A percentile compares a stretch with the other conserved stretches of the same genome.
phyloP scores from a whole-genome alignment of 768 basidiomycete species.

The Lentinula boryana region DNA sequence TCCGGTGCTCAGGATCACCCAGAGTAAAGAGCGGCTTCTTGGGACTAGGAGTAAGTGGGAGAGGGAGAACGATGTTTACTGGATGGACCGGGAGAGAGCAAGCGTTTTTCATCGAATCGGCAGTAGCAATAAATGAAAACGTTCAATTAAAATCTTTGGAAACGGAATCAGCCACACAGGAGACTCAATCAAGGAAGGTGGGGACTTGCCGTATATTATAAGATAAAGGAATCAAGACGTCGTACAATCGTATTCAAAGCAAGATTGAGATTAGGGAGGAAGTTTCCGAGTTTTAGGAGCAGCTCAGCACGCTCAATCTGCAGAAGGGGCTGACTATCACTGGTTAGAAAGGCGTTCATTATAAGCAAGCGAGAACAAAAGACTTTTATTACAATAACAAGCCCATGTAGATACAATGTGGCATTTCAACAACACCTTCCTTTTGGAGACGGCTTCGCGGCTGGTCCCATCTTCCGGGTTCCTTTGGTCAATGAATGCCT shows the following conservation, averaged over 20 bases:
- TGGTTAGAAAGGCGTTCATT: not conserved
- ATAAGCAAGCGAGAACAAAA: conserved; percentile 5
- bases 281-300: not conserved
- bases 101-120: conserved; percentile 1
- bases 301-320: conserved; percentile 4
- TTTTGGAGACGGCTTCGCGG: not conserved
- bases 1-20: not conserved
- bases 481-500: not conserved
- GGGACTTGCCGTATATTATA: conserved; percentile 3
- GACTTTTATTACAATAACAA: not conserved
- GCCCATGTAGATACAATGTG: not conserved
- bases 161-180: not conserved
- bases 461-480: not conserved
- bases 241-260: not conserved
- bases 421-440: conserved; percentile 5
- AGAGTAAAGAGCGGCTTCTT: not conserved
- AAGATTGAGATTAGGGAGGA: not conserved
- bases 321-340: not conserved
- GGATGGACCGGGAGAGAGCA: not conserved
- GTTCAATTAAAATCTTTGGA: not conserved
- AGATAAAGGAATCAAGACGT: not conserved
- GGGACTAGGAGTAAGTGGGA: not conserved
- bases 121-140: not conserved
- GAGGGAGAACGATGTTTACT: not conserved
- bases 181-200: not conserved